Conservation (phyloP, 768 basidiomycete species). For the Tylopilus plumbeoviolaceoides region DNA sequence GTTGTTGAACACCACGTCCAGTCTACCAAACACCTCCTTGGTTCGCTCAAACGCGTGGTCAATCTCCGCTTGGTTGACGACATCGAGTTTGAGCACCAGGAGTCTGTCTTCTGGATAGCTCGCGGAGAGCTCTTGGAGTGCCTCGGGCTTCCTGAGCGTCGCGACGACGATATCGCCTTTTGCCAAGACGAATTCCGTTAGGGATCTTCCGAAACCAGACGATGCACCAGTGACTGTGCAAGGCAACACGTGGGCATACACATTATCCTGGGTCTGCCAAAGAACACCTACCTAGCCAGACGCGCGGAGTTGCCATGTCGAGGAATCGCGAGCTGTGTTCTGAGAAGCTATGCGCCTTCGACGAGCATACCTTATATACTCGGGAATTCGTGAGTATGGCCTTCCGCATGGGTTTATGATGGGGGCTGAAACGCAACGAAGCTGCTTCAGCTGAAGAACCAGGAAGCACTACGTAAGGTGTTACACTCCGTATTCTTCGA, state of each 20-base stretch:
- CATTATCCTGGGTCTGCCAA: too few relatives aligned
- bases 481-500: too few relatives aligned
- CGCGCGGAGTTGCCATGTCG: constrained; percentile 1
- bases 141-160: constrained; percentile 37
- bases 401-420: background rate
- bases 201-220: constrained; percentile 34
- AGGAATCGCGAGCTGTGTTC: background rate
- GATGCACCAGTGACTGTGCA: constrained; percentile 36
- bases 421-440: too few relatives aligned
- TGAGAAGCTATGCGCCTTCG: background rate
- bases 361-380: background rate
- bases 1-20: constrained; percentile 12
- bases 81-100: constrained; percentile 11
- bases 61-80: constrained; percentile 2
- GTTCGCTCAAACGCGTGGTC: background rate
- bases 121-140: background rate
- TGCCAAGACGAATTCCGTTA: constrained; percentile 29
- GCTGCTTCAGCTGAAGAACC: too few relatives aligned
- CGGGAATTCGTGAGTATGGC: background rate
- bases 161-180: constrained; percentile 38
- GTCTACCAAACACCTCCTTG: background rate
- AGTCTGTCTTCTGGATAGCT: constrained; percentile 4
- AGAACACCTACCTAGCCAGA: background rate
- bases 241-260: background rate
- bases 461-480: too few relatives aligned